Conservation (phyloP, 768 basidiomycete species). For the Lactarius psammicola region DNA sequence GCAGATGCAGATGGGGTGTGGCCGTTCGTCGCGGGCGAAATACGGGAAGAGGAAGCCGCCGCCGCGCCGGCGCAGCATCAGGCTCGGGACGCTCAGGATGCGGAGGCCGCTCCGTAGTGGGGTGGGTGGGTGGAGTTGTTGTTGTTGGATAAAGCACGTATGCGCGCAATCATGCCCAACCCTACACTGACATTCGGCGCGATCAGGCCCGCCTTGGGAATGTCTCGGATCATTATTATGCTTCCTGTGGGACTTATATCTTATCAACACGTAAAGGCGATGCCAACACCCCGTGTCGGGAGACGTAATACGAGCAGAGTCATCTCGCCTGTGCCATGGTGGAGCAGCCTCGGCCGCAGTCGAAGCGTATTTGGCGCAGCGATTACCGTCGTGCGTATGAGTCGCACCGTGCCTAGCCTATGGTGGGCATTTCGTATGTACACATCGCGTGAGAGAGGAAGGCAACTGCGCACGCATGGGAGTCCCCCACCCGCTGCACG, state of each 20-base stretch:
- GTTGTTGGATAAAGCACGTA: too few species aligned
- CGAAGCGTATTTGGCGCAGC: background rate
- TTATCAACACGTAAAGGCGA: background rate
- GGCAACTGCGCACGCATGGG: background rate
- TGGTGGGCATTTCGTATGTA: background rate
- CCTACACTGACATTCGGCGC: too few species aligned
- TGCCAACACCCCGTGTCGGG: background rate
- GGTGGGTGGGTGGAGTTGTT: too few species aligned
- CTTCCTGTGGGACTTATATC: background rate
- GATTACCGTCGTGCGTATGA: background rate
- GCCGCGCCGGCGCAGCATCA: too few species aligned
- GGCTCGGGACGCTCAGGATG: too few species aligned
- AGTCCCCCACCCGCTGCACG: background rate
- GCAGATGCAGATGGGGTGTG: slow-evolving; percentile 29
- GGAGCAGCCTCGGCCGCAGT: background rate
- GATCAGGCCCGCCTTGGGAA: too few species aligned
- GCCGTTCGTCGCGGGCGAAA: slow-evolving; percentile 29
- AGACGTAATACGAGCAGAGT: background rate
- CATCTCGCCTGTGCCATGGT: background rate
- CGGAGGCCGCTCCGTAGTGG: too few species aligned
- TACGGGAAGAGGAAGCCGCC: background rate
- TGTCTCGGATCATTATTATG: too few species aligned
- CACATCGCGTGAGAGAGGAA: background rate
- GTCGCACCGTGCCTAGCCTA: background rate
- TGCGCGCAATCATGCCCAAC: too few species aligned